Conservation (phyloP, 306 rosid genomes). For the Cajanus cajan region DNA sequence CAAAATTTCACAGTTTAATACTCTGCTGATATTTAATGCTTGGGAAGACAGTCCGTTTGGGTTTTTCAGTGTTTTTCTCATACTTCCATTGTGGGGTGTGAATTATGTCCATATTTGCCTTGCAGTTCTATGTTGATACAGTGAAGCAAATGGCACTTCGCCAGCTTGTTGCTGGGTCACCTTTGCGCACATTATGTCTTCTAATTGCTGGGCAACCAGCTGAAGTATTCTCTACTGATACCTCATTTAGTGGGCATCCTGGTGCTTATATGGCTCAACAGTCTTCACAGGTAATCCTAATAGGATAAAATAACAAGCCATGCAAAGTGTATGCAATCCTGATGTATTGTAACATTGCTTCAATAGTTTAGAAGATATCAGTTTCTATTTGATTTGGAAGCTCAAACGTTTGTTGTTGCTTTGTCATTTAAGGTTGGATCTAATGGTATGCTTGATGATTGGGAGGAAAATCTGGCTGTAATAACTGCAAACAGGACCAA, state of each 20-base stretch:
- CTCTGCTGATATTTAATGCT: slow-evolving; percentile 13
- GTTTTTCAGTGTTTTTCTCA: background rate
- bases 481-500: slow-evolving; percentile 92
- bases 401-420: slow-evolving; percentile 13
- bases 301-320: slow-evolving; percentile 23
- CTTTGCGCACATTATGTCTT: slow-evolving; percentile 90
- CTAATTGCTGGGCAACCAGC: slow-evolving; percentile 95
- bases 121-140: slow-evolving; percentile 92
- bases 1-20: background rate
- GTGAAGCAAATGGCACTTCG: slow-evolving; percentile 90
- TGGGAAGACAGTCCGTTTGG: slow-evolving; percentile 19
- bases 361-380: slow-evolving; percentile 10
- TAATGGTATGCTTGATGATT: slow-evolving; percentile 78
- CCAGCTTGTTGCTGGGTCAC: slow-evolving; percentile 85
- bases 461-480: slow-evolving; percentile 93
- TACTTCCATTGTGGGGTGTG: slow-evolving; percentile 11
- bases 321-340: background rate
- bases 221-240: slow-evolving; percentile 64
- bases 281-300: slow-evolving; percentile 64
- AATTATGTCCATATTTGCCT: slow-evolving; percentile 26
- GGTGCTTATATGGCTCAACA: slow-evolving; percentile 48
- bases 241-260: slow-evolving; percentile 36
- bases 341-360: slow-evolving; percentile 15
- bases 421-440: slow-evolving; percentile 52
- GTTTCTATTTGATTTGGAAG: slow-evolving; percentile 21